Conservation (phyloP, 441 rosid genomes). For the Euphorbia celastroides region DNA sequence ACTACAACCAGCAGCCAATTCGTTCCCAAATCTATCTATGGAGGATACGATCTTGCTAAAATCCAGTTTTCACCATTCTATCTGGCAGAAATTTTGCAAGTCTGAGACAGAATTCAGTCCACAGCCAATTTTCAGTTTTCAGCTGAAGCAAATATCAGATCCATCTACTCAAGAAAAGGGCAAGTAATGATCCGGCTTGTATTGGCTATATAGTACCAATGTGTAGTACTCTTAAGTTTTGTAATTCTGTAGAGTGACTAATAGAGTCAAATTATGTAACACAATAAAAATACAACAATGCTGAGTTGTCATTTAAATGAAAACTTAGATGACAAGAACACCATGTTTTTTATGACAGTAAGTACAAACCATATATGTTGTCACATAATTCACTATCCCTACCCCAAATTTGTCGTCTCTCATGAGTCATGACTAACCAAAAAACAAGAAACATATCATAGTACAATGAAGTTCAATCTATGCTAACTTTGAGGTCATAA, state of each 20-base stretch:
- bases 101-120: neutral
- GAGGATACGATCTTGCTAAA: conserved; percentile 8
- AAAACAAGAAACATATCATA: neutral
- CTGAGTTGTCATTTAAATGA: neutral
- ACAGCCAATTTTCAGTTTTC: neutral
- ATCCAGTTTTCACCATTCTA: no score
- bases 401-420: neutral
- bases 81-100: no score
- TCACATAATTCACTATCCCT: neutral
- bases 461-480: conserved; percentile 19
- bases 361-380: neutral
- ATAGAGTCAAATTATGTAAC: no score
- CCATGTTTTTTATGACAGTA: neutral
- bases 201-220: no score
- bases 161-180: neutral
- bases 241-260: no score
- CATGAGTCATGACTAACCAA: neutral
- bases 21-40: neutral
- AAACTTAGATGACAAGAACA: neutral
- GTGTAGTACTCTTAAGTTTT: no score
- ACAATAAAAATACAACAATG: neutral
- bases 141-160: neutral
- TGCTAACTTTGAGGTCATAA: conserved; percentile 31
- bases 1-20: neutral
- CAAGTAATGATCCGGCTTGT: neutral